A percentile compares a stretch with the other conserved stretches of the same genome.
phyloP scores from a whole-genome alignment of 768 basidiomycete species.

The Calocybe indica region DNA sequence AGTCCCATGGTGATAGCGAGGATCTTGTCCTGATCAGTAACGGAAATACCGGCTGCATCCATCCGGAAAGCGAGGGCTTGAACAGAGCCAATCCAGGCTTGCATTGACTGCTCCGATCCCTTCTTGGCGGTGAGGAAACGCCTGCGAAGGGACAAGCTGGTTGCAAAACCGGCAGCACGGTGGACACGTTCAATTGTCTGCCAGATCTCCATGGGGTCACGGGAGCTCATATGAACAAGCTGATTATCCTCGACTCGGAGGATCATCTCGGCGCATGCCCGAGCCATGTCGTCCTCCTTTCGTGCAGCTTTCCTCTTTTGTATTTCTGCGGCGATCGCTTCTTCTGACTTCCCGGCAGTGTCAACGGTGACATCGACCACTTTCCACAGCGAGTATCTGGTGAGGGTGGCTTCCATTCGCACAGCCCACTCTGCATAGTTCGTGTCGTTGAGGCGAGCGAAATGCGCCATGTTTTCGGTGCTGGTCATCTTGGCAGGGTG shows the following conservation, averaged over 20 bases:
- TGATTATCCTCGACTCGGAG: constrained; percentile 18
- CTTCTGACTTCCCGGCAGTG: constrained; percentile 1
- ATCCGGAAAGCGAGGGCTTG: constrained; percentile 13
- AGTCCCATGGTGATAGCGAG: constrained; percentile 21
- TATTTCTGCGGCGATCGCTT: constrained; percentile 1
- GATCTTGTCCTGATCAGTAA: constrained; percentile 19
- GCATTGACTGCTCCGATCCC: constrained; percentile 12
- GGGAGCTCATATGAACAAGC: constrained; percentile 16
- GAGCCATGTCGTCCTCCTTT: constrained; percentile 13
- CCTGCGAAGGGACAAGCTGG: constrained; percentile 13
- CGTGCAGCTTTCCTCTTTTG: constrained; percentile 4
- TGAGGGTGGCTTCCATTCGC: constrained; percentile 17
- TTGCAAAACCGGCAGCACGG: constrained; percentile 17
- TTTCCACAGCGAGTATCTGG: constrained; percentile 9
- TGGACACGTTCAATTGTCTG: constrained; percentile 12
- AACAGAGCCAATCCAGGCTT: constrained; percentile 17
- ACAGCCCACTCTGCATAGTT: constrained; percentile 19
- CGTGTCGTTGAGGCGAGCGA: constrained; percentile 12
- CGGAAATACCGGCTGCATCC: constrained; percentile 12
- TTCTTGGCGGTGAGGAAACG: constrained; percentile 19
- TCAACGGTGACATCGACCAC: constrained; percentile 6
- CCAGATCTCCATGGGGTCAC: constrained; percentile 20
- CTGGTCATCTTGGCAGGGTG: too few relatives aligned
- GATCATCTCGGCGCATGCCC: constrained; percentile 19
- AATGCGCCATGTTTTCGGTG: constrained; percentile 3